Base-by-base conservation (phyloP, 2,329 filamentous ascomycete genomes). In the Sodiomyces alkalinus region DNA sequence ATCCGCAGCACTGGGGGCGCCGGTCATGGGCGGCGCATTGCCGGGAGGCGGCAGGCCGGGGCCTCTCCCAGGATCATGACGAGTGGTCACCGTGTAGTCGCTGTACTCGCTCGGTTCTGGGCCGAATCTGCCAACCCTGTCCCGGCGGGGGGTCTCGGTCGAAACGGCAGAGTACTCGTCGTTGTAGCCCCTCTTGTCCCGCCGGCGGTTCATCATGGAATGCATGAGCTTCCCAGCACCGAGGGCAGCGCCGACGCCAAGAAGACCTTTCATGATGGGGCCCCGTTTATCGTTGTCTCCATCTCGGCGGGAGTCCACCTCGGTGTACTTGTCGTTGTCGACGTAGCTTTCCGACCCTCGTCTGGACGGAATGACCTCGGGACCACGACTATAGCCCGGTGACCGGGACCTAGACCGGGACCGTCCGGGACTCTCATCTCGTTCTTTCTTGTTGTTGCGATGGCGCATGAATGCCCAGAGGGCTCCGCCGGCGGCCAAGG, bases 281-380 rank as follows among this genome's bases (percentile, higher is more conserved):
- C 66, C 64, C 16, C 17, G 14, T 19, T 27, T 27, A 9, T 27
- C 21, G 32, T 45, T 49, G 41, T 47, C 42, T 39, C 30, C 42
- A 38, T 19, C 50, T 58, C 15, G 53, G 54, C 17, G 39, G 27
- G 25, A 42, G 32, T 38, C 39, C 6, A 39, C 33, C n/a, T 73
- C 64, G 0, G 66, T 67, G 32, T 67, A 66, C 46, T 83, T 81
- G 38, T 83, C 76, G 21, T 77, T 67, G 19, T 65, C 56, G 13
- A 58, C 52, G 37, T 72, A 74, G 28, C 71, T 77, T 4, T 59
- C 60, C 0, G 69, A 74, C 3, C 48, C 58, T 18, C 57, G 53
- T 22, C 64, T 55, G 0, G 68, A 72, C 1, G 65, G 52, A 7
- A 69, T 41, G 2, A 67, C 62, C 33, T 71, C 64, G 1, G 62